These are phyloP conservation scores for Cladosporium velox DNA, from an alignment of 2,329 filamentous ascomycete species.

Conservation along the genomic window DNA sequence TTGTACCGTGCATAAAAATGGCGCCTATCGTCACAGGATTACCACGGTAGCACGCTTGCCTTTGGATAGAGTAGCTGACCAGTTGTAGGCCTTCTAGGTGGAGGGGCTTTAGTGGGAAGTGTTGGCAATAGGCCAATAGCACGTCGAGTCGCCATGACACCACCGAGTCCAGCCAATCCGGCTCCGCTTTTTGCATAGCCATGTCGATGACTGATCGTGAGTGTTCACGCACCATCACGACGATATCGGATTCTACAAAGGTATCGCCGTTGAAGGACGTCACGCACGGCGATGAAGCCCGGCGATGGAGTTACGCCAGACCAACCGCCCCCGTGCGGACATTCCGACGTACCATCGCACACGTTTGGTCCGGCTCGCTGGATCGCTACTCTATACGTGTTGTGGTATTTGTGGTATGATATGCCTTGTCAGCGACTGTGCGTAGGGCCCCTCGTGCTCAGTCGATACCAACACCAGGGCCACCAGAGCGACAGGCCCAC, in stretches of 20 bases:
- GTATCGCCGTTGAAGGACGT: slow-evolving; percentile 9
- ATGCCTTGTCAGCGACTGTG: slow-evolving; percentile 10
- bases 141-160: slow-evolving; percentile 1
- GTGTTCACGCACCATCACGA: slow-evolving; percentile 1
- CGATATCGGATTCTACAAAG: slow-evolving; percentile 8
- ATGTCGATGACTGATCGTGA: slow-evolving; percentile 13
- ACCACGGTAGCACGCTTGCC: not conserved
- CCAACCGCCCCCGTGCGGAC: slow-evolving; percentile 9
- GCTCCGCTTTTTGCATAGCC: slow-evolving; percentile 4
- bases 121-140: not conserved
- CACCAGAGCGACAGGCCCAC: not conserved
- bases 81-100: not conserved
- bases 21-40: not conserved
- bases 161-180: slow-evolving; percentile 12
- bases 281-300: slow-evolving; percentile 1
- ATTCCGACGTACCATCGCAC: slow-evolving; percentile 12
- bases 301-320: slow-evolving; percentile 12
- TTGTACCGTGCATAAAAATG: slow-evolving; percentile 6
- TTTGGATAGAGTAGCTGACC: slow-evolving; percentile 8
- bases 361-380: slow-evolving; percentile 9
- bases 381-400: not conserved
- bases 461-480: slow-evolving; percentile 9
- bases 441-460: slow-evolving; percentile 10
- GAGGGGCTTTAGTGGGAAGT: not conserved
- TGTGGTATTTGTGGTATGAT: slow-evolving; percentile 1